A percentile compares a stretch with the other conserved stretches of the same genome.
These are phyloP conservation scores for Bacidia gigantensis DNA, from an alignment of 495 filamentous ascomycete genomes.

Conservation along the genomic window DNA sequence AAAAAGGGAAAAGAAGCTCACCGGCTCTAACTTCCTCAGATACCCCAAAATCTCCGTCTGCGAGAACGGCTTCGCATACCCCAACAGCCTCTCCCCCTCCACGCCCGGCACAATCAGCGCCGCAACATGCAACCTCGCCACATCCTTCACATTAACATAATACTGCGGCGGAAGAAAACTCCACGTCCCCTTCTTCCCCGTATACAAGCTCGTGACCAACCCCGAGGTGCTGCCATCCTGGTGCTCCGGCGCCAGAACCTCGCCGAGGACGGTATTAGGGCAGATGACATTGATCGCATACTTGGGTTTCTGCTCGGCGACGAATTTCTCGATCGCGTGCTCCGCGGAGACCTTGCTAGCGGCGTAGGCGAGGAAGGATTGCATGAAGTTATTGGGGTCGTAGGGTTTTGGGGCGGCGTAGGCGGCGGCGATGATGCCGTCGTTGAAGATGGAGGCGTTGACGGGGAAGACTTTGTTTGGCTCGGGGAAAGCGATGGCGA, in stretches of 20 bases:
- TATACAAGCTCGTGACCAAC: slow-evolving; percentile 19
- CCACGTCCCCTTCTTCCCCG: slow-evolving; percentile 13
- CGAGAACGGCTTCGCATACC: slow-evolving; percentile 25
- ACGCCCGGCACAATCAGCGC: slow-evolving; percentile 30
- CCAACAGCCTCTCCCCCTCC: slow-evolving; percentile 34
- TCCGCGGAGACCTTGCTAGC: slow-evolving; percentile 44
- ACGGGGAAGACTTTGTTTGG: slow-evolving; percentile 22
- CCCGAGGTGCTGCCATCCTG: slow-evolving; percentile 17
- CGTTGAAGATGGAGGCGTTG: slow-evolving; percentile 34
- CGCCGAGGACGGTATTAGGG: slow-evolving; percentile 29
- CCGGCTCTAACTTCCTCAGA: slow-evolving; percentile 15
- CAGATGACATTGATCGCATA: slow-evolving; percentile 40
- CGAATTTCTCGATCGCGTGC: slow-evolving; percentile 37
- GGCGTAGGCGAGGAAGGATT: slow-evolving; percentile 29
- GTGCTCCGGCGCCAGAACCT: slow-evolving; percentile 19
- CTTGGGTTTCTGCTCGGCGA: slow-evolving; percentile 33
- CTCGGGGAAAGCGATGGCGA: slow-evolving; percentile 17
- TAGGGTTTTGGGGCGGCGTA: slow-evolving; percentile 30
- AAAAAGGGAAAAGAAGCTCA: too few relatives aligned
- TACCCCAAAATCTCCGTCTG: slow-evolving; percentile 24
- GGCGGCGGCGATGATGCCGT: slow-evolving; percentile 27
- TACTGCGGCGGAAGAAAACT: slow-evolving; percentile 18
- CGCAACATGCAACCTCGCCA: slow-evolving; percentile 32
- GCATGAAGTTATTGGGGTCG: slow-evolving; percentile 14
- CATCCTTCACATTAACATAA: slow-evolving; percentile 37